A percentile compares a stretch with the other conserved stretches of the same genome.
Evolutionary conservation across 1,284 basidiomycete genomes (phyloP).

Genomic region (Leccinum ambiguum): DNA sequence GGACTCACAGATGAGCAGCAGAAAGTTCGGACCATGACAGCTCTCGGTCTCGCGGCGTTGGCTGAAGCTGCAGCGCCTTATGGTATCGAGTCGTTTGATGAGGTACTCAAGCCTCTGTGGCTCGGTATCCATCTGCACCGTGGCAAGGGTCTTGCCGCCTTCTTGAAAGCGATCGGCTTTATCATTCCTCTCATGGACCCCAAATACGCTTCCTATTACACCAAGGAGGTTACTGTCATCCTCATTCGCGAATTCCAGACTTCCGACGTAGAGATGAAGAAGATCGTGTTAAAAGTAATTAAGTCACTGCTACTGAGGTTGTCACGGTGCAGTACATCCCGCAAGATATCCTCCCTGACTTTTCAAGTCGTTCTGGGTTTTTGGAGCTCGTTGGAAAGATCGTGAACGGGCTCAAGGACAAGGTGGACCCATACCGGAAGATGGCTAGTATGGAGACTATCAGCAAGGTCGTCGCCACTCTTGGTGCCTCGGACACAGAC

Average conservation of each 20-base stretch:
- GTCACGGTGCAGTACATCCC: constrained; percentile 94
- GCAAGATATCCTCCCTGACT: constrained; percentile 97
- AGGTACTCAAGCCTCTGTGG: constrained; percentile 98
- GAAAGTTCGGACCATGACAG: constrained; percentile 99
- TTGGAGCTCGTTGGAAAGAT: constrained; percentile 56
- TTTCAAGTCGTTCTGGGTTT: constrained; percentile 98
- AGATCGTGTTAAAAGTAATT: constrained; percentile 85
- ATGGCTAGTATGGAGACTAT: too few relatives aligned
- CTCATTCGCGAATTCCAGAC: constrained; percentile 99
- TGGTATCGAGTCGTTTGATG: constrained; percentile 99
- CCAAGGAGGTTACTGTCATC: constrained; percentile 96
- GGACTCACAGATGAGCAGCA: constrained; percentile 98
- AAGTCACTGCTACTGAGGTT: constrained; percentile 95
- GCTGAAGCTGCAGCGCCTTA: constrained; percentile 98
- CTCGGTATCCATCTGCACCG: constrained; percentile 96
- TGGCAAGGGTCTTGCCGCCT: constrained; percentile 97
- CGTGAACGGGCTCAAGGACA: too few relatives aligned
- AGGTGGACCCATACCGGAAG: too few relatives aligned
- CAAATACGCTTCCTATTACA: constrained; percentile 97
- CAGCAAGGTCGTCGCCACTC: too few relatives aligned
- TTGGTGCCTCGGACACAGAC: too few relatives aligned
- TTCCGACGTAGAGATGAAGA: constrained; percentile 99
- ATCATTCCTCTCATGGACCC: constrained; percentile 99
- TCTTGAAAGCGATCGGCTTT: constrained; percentile 98
- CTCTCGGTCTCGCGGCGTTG: constrained; percentile 92